Conservation (phyloP, 352 stramenopile genomes). For the Globisporangium solare region DNA sequence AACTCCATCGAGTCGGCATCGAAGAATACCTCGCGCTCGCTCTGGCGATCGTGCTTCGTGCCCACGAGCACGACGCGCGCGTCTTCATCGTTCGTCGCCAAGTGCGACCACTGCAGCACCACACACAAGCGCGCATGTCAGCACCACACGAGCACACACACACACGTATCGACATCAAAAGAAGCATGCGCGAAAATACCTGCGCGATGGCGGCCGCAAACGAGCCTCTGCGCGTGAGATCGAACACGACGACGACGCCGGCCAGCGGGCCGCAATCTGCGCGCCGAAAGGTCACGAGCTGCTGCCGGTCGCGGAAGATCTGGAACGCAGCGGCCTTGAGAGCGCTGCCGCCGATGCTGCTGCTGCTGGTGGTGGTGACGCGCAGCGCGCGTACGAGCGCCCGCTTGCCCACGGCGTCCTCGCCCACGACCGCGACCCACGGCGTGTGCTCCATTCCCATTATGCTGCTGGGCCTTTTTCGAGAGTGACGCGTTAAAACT, state of each 20-base stretch:
- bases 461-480: background rate
- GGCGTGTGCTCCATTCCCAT: background rate
- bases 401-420: slow-evolving; percentile 36
- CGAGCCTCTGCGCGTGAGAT: slow-evolving; percentile 36
- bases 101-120: slow-evolving; percentile 28
- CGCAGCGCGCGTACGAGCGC: slow-evolving; percentile 45
- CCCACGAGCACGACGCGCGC: slow-evolving; percentile 42
- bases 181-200: too few relatives aligned
- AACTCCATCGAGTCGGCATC: slow-evolving; percentile 40
- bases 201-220: slow-evolving; percentile 32
- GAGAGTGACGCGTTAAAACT: background rate
- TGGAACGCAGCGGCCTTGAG: slow-evolving; percentile 28
- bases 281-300: slow-evolving; percentile 5
- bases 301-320: slow-evolving; percentile 11
- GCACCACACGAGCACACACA: background rate
- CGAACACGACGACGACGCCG: slow-evolving; percentile 49
- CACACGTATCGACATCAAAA: too few relatives aligned
- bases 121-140: background rate
- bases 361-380: too few relatives aligned
- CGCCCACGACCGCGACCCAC: slow-evolving; percentile 33
- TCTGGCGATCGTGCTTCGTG: slow-evolving; percentile 39
- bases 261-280: slow-evolving; percentile 10
- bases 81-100: slow-evolving; percentile 12
- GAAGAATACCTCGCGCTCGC: slow-evolving; percentile 32
- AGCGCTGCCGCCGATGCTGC: too few relatives aligned